Base-by-base conservation (phyloP, 2,329 filamentous ascomycete species). In the Fusarium vanettenii region DNA sequence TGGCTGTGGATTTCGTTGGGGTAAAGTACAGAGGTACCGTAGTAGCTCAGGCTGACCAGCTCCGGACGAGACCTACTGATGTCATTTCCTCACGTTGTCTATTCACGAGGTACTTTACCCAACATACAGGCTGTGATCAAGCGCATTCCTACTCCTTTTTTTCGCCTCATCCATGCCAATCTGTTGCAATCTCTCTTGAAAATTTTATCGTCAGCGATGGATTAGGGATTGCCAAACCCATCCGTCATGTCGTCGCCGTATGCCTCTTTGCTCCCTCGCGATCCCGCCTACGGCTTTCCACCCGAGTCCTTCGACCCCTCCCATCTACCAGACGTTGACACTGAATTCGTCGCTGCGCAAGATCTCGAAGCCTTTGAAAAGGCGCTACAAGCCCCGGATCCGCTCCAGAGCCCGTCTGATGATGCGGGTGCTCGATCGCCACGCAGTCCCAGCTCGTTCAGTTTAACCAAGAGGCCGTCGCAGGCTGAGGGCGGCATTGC, bases 321-420 rank as follows among this genome's bases (percentile, higher is more conserved):
- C 18, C 86, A 85, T 41, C 88, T 98, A 22, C 95, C 95, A n/a
- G 95, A 98, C 82, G 91, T 88, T 82, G 89, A 95, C 81, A 88
- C 89, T 79, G 91, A 97, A 66, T 98, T 98, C 81, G 87, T 97
- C 76, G 84, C 89, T 52, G 87, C 92, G 45, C 90, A 90, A 69
- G 93, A 97, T 80, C 86, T 98, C 35, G 87, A 89, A 41, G 92
- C 93, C 64, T 98, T 98, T 82, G 92, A 93, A 70, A 90, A 90
- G 69, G 96, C 96, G 9, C 89, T 98, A 10, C 89, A 91, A n/a
- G 94, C 94, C 2, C 95, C 95, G 1, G 95, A 97, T 71, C 90
- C 90, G 2, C 88, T 92, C 45, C 91, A 93, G 39, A 91, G 89
- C 14, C 87, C 89, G 59, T 84, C 88, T 59, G 91, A 93, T 56